Evolutionary conservation across 169 alveolate genomes (phyloP).

Genomic region (Cardiosporidium cionae): DNA sequence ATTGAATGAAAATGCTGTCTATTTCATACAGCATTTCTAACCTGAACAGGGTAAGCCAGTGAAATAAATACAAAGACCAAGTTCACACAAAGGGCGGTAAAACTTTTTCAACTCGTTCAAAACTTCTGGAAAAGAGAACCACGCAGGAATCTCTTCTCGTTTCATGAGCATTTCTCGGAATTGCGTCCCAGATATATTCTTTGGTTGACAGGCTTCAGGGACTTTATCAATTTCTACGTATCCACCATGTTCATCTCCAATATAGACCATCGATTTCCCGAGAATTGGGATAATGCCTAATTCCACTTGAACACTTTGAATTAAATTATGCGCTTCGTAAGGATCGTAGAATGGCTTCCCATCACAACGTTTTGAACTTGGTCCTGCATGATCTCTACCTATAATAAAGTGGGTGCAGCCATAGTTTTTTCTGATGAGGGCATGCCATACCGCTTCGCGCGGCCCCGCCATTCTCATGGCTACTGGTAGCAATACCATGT

Average conservation of each 20-base stretch:
- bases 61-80: slow-evolving; percentile 37
- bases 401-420: slow-evolving; percentile 51
- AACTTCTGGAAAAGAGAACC: slow-evolving; percentile 44
- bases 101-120: slow-evolving; percentile 23
- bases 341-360: slow-evolving; percentile 39
- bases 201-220: not conserved
- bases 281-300: slow-evolving; percentile 34
- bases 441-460: slow-evolving; percentile 48
- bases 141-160: slow-evolving; percentile 28
- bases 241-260: slow-evolving; percentile 20
- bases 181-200: slow-evolving; percentile 36
- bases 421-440: slow-evolving; percentile 38
- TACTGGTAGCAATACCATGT: slow-evolving; percentile 29
- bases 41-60: slow-evolving; percentile 48
- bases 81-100: slow-evolving; percentile 22
- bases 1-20: not conserved
- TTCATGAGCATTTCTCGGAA: slow-evolving; percentile 12
- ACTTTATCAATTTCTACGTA: not conserved
- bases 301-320: slow-evolving; percentile 10
- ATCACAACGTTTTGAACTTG: slow-evolving; percentile 1
- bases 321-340: slow-evolving; percentile 38
- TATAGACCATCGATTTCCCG: slow-evolving; percentile 32
- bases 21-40: not conserved
- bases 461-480: slow-evolving; percentile 60
- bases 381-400: slow-evolving; percentile 55